Percentiles rank a stretch among this genome's conserved stretches.
Evolutionary conservation across 2,329 filamentous ascomycete species (phyloP).

Genomic region (Aspergillus sp.): DNA sequence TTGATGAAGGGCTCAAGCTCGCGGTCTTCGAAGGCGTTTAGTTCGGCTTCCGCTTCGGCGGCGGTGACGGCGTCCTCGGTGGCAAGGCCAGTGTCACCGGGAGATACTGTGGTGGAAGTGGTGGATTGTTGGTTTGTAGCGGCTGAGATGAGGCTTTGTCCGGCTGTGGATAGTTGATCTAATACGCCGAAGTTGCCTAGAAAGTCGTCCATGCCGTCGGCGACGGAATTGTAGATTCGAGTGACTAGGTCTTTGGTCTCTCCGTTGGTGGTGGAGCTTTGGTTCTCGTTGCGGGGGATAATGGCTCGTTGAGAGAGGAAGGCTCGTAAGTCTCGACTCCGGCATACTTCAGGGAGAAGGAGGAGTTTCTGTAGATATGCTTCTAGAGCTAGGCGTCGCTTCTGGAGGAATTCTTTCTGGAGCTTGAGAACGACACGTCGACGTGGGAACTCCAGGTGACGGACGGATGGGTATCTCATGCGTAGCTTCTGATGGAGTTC

Average conservation of each 20-base stretch:
- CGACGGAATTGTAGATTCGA: conserved; percentile 92
- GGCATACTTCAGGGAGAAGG: conserved; percentile 86
- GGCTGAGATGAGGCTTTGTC: conserved; percentile 72
- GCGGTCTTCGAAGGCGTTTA: conserved; percentile 87
- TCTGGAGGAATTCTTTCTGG: conserved; percentile 92
- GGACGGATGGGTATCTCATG: conserved; percentile 80
- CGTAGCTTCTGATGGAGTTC: conserved; percentile 90
- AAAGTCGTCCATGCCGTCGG: conserved; percentile 97
- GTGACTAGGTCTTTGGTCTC: conserved; percentile 83
- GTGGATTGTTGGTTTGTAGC: conserved; percentile 57
- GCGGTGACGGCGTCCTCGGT: conserved; percentile 54
- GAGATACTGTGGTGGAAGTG: conserved; percentile 19
- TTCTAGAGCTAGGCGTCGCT: conserved; percentile 79
- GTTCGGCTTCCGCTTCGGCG: conserved; percentile 85
- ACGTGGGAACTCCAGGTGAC: conserved; percentile 87
- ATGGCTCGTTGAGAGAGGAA: conserved; percentile 88
- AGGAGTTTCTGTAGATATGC: conserved; percentile 81
- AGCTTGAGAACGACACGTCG: conserved; percentile 94
- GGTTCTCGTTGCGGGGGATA: conserved; percentile 63
- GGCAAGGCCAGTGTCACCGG: conserved; percentile 49
- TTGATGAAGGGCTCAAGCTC: conserved; percentile 96
- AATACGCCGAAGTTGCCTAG: conserved; percentile 93
- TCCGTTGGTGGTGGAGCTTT: conserved; percentile 57
- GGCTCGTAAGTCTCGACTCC: conserved; percentile 84
- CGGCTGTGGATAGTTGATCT: conserved; percentile 88